These are phyloP conservation scores for Laetiporus sulphureus DNA, from an alignment of 1,284 basidiomycete genomes.

Conservation along the genomic window DNA sequence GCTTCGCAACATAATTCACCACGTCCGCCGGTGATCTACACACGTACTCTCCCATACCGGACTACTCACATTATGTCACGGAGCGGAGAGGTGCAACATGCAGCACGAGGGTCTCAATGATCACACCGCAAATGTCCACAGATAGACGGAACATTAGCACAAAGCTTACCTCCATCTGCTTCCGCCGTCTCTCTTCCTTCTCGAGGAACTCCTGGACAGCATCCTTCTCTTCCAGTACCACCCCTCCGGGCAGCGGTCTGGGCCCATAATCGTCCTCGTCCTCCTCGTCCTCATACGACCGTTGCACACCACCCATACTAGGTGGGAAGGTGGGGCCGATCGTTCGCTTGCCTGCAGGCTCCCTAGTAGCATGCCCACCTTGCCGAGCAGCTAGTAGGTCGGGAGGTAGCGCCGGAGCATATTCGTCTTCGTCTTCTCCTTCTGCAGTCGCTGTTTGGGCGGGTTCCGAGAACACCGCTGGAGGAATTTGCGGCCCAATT, in stretches of 20 bases:
- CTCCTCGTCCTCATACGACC: conserved; percentile 39
- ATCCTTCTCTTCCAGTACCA: conserved; percentile 35
- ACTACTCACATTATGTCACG: too few species aligned
- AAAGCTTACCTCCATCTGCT: conserved; percentile 51
- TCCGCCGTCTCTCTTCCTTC: conserved; percentile 67
- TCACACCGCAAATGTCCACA: too few species aligned
- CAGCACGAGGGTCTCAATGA: too few species aligned
- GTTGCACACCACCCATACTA: conserved; percentile 21
- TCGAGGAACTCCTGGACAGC: conserved; percentile 78
- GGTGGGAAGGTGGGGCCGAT: conserved; percentile 34
- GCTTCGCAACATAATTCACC: too few species aligned
- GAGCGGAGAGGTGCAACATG: too few species aligned
- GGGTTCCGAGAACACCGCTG: background rate
- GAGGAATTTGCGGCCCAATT: conserved; percentile 16
- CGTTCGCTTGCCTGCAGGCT: conserved; percentile 20
- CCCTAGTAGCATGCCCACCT: conserved; percentile 21
- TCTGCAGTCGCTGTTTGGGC: background rate
- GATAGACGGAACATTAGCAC: too few species aligned
- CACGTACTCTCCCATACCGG: too few species aligned
- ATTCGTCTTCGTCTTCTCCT: conserved; percentile 51
- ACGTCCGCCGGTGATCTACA: too few species aligned
- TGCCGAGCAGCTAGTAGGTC: conserved; percentile 39
- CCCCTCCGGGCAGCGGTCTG: conserved; percentile 47
- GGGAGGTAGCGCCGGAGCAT: conserved; percentile 59
- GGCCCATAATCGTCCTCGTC: conserved; percentile 77